Evolutionary conservation across 202 grass and related monocot species (phyloP).

Genomic region (Zizania palustris): DNA sequence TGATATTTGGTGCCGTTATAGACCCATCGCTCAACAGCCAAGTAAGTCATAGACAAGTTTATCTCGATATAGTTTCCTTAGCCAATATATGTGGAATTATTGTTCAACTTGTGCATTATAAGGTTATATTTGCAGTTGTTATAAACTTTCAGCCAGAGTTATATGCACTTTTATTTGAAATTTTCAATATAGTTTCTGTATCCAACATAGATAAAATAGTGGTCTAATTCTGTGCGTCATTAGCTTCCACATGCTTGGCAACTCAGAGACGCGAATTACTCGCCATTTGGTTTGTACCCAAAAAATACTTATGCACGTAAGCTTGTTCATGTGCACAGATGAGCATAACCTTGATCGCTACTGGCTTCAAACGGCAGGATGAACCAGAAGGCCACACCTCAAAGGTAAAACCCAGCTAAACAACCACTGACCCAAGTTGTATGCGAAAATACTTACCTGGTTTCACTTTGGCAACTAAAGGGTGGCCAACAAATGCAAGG

Average conservation of each 20-base stretch:
- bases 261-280: not conserved
- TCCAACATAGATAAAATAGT: constrained; percentile 6
- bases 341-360: constrained; percentile 98
- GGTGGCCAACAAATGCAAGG: constrained; percentile 55
- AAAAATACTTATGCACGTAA: constrained; percentile 25
- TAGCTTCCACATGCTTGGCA: not conserved
- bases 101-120: not conserved
- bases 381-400: constrained; percentile 60
- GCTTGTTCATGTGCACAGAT: constrained; percentile 51
- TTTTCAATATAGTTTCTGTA: not conserved
- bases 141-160: not conserved
- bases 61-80: constrained; percentile 24
- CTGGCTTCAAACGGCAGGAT: constrained; percentile 92
- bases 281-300: constrained; percentile 14
- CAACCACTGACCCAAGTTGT: not conserved
- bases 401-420: constrained; percentile 53
- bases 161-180: constrained; percentile 38
- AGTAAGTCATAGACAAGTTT: constrained; percentile 56
- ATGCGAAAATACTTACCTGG: not conserved
- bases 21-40: constrained; percentile 85
- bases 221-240: not conserved
- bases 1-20: constrained; percentile 98
- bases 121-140: not conserved
- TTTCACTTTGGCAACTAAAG: constrained; percentile 47
- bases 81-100: constrained; percentile 4